Evolutionary conservation across 169 alveolate genomes (phyloP).

Genomic region (Plasmodium knowlesi): DNA sequence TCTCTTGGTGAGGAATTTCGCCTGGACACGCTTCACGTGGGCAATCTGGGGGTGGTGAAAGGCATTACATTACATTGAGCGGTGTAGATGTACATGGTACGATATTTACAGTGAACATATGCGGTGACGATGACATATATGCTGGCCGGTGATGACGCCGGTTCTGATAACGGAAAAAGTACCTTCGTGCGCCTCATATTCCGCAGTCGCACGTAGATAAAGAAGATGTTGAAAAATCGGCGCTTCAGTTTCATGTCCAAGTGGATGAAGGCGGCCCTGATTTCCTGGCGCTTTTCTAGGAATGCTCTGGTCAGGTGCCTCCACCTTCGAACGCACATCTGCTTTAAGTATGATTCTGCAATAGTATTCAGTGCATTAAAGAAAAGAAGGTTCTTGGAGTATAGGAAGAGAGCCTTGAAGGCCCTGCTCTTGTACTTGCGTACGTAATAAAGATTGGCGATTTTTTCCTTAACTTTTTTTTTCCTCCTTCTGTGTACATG

Average conservation of each 20-base stretch:
- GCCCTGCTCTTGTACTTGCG: slow-evolving; percentile 32
- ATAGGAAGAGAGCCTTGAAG: slow-evolving; percentile 20
- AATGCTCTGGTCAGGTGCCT: slow-evolving; percentile 9
- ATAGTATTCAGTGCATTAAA: slow-evolving; percentile 15
- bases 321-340: slow-evolving; percentile 47
- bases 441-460: slow-evolving; percentile 11
- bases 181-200: slow-evolving; percentile 38
- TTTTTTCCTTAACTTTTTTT: slow-evolving; percentile 33
- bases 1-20: not conserved
- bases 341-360: slow-evolving; percentile 16
- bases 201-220: not conserved
- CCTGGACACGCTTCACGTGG: slow-evolving; percentile 22
- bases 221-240: slow-evolving; percentile 3
- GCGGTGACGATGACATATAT: not conserved
- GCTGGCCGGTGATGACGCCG: not conserved
- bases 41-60: not conserved
- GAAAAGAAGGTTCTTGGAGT: slow-evolving; percentile 31
- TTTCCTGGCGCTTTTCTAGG: slow-evolving; percentile 7
- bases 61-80: not conserved
- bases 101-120: too few species aligned
- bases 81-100: not conserved
- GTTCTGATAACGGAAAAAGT: not conserved
- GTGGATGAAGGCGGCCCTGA: not conserved
- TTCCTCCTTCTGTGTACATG: slow-evolving; percentile 14
- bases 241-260: slow-evolving; percentile 5